These are phyloP conservation scores for Tetrapisispora nanseiensis DNA, from an alignment of 805 yeast genomes.

Conservation along the genomic window DNA sequence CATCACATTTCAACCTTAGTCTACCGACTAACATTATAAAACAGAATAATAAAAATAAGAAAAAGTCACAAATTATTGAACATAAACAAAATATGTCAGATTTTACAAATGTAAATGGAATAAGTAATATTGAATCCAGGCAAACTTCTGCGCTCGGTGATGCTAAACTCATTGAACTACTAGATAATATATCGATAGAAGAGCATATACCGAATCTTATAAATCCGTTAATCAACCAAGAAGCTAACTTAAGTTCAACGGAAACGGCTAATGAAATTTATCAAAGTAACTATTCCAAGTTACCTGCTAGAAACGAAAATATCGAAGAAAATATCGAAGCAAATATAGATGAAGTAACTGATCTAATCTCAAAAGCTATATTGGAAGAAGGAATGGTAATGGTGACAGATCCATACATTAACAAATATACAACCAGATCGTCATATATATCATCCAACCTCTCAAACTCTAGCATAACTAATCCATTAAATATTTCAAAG, in stretches of 20 bases:
- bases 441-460: not conserved
- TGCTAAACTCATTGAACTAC: not conserved
- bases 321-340: not conserved
- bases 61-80: not conserved
- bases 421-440: not conserved
- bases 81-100: too few relatives aligned
- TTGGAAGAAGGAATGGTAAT: not conserved
- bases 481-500: not conserved
- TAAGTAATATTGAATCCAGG: too few relatives aligned
- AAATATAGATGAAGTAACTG: not conserved
- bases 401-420: too few relatives aligned
- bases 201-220: not conserved
- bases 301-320: not conserved
- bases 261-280: too few relatives aligned
- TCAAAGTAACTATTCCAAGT: not conserved
- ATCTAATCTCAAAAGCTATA: not conserved
- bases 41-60: not conserved
- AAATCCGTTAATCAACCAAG: too few relatives aligned
- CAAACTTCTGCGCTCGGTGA: too few relatives aligned
- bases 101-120: not conserved
- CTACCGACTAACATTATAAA: not conserved
- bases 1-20: not conserved
- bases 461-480: not conserved
- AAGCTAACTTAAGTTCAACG: too few relatives aligned
- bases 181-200: constrained; percentile 1